Evolutionary conservation across 768 basidiomycete genomes (phyloP), one percentile per base, ranked within the genome.

Genomic region (Asterophora parasitica): DNA sequence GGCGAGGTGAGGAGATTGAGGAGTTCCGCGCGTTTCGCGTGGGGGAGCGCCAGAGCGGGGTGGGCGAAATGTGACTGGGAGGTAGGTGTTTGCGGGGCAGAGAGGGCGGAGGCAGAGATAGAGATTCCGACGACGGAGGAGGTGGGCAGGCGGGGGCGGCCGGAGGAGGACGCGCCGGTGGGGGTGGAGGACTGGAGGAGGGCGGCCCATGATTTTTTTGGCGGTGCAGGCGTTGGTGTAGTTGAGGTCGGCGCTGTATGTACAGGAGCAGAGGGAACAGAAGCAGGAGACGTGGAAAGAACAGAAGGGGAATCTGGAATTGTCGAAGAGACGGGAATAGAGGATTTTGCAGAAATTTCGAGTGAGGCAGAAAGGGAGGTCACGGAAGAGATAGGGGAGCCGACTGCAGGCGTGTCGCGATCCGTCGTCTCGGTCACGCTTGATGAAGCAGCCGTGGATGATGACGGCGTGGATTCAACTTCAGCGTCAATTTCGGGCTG

Each of bases 131-230:
- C 76, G 41, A 88, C 75, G 42, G 79, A 76, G 7, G 87, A 90
- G 0, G 77, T 82, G 2, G 85, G 87, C 12, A 88, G 78, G 19
- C 65, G 60, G 43, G 69, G 72, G 57, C 57, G 54, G 26, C 73
- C 64, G 1, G 78, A 64, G 0, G 76, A 64, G 0, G 69, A 52
- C 1, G 69, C 51, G 10, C 42, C 10, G 10, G 42, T 13, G 4
- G 75, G 66, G 5, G 71, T 59, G 2, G 72, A 46, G 0, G 75
- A 62, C 42, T 77, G 76, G 31, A 90, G 70, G 28, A 91, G 79
- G 11, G 85, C 85, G 0, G 88, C 86, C 82, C 83, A 91, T 1
- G 83, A 85, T 61, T 82, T 87, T 65, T 81, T 85, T n/a, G 69
- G 62, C 17, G 70, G 55, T 31, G 69, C 48, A 2, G 67, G 46